These are phyloP conservation scores for Phytomonas sp. DNA, from an alignment of 208 protist species.

Conservation along the genomic window DNA sequence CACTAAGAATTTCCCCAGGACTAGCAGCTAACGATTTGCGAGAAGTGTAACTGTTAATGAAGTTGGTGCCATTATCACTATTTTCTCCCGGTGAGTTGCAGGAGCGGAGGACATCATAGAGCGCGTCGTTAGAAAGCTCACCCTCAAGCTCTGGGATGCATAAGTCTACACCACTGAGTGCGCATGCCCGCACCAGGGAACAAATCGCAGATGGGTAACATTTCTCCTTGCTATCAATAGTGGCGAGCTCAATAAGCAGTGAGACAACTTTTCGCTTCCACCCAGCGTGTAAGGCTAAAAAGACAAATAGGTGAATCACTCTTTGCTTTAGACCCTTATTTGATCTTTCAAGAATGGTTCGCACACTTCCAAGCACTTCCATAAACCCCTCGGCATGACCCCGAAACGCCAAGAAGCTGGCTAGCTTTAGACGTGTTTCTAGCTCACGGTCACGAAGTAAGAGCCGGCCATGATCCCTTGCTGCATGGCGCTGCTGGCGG, in stretches of 20 bases:
- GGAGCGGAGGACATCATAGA: neutral
- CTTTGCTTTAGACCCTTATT: neutral
- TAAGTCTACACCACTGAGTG: neutral
- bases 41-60: neutral
- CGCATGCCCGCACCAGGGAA: neutral
- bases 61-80: neutral
- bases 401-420: conserved; percentile 16
- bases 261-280: neutral
- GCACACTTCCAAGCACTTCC: neutral
- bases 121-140: neutral
- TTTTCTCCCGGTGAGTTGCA: neutral
- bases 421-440: conserved; percentile 48
- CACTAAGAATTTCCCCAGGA: neutral
- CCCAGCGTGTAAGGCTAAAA: neutral
- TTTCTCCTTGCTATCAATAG: neutral
- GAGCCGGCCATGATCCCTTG: conserved; percentile 5
- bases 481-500: conserved; percentile 38
- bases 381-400: conserved; percentile 7
- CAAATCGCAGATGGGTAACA: neutral
- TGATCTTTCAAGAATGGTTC: neutral
- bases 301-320: neutral
- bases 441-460: conserved; percentile 43
- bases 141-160: neutral
- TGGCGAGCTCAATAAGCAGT: neutral
- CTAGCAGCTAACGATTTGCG: neutral